Evolutionary conservation across 2,329 filamentous ascomycete genomes (phyloP).

Genomic region (Phyllosticta paracitricarpa): DNA sequence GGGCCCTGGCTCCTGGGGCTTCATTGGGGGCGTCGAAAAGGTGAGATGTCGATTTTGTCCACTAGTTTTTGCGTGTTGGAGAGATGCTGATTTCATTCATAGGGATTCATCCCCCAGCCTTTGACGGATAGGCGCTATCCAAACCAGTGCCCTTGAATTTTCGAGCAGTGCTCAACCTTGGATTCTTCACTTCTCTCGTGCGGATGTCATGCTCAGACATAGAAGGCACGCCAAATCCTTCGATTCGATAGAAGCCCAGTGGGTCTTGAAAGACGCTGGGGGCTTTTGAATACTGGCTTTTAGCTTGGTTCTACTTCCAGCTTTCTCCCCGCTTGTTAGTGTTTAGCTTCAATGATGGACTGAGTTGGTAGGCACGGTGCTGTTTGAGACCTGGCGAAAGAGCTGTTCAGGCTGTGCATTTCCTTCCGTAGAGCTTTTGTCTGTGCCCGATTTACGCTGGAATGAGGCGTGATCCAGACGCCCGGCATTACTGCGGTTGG

Average conservation of each 20-base stretch:
- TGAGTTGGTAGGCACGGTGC: too few relatives aligned
- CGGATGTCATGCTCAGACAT: not conserved
- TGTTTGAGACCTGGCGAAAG: too few relatives aligned
- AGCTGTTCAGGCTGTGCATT: not conserved
- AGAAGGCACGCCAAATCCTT: too few relatives aligned
- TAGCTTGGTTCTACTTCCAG: too few relatives aligned
- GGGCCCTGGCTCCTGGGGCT: slow-evolving; percentile 33
- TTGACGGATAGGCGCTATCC: slow-evolving; percentile 1
- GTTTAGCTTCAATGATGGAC: too few relatives aligned
- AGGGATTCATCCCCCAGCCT: slow-evolving; percentile 7
- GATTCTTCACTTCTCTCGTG: not conserved
- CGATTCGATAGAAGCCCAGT: too few relatives aligned
- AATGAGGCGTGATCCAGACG: not conserved
- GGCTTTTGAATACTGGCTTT: too few relatives aligned
- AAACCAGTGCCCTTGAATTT: not conserved
- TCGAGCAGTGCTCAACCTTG: not conserved
- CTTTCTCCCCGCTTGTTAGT: too few relatives aligned
- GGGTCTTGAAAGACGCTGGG: too few relatives aligned
- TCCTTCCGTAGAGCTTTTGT: not conserved
- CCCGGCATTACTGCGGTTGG: not conserved
- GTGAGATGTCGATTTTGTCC: slow-evolving; percentile 14
- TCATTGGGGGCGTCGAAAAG: slow-evolving; percentile 30
- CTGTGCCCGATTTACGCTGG: not conserved
- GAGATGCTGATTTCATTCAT: not conserved
- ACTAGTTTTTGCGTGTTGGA: not conserved